Conservation (phyloP, 176 grass and related monocot species). For the Oryza glaberrima region DNA sequence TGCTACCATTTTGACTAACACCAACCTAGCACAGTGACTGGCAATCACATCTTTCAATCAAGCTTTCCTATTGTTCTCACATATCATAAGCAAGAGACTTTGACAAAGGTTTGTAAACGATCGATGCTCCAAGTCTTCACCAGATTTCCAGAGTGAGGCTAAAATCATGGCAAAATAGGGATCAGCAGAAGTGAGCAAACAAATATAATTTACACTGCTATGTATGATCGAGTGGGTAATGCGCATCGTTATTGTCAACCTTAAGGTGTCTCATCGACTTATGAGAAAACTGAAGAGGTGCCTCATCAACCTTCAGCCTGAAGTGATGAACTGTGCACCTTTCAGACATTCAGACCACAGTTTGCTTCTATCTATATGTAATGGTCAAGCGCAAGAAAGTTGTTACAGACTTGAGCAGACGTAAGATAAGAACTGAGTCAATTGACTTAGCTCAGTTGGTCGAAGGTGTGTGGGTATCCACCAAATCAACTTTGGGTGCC, state of each 20-base stretch:
- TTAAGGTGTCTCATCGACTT: neutral
- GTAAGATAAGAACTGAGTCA: too few species aligned
- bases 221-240: neutral
- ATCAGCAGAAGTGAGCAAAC: neutral
- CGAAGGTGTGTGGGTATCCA: neutral
- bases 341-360: neutral
- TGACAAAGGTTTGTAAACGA: neutral
- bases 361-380: neutral
- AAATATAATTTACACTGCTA: neutral
- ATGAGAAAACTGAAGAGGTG: neutral
- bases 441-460: neutral
- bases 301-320: neutral
- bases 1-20: neutral
- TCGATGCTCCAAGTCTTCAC: neutral
- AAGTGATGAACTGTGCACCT: neutral
- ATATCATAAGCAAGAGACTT: neutral
- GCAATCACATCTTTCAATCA: neutral
- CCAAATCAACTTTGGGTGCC: neutral
- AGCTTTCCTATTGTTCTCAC: neutral
- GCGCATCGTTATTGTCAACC: neutral
- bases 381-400: neutral
- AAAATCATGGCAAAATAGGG: neutral
- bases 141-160: neutral
- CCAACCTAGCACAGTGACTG: neutral
- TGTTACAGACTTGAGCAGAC: neutral